These are phyloP conservation scores for Aaosphaeria pasadenensis DNA, from an alignment of 2,329 filamentous ascomycete species.

Conservation along the genomic window DNA sequence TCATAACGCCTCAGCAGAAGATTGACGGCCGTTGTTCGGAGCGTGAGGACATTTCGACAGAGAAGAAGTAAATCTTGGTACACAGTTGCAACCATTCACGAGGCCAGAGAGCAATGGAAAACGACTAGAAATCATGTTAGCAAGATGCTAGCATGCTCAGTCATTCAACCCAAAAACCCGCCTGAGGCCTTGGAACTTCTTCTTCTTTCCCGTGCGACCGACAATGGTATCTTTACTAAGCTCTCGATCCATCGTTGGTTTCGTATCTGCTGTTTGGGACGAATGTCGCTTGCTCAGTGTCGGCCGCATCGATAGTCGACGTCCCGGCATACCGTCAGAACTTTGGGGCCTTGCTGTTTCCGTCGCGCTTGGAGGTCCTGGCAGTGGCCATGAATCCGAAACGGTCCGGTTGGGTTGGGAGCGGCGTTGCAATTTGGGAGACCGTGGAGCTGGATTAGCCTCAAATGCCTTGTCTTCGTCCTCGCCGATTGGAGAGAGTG, in stretches of 20 bases:
- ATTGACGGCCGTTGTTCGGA: background rate
- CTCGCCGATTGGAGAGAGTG: constrained; percentile 34
- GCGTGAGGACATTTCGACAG: background rate
- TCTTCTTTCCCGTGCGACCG: constrained; percentile 49
- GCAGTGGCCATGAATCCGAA: constrained; percentile 51
- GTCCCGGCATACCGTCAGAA: constrained; percentile 23
- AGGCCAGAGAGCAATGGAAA: background rate
- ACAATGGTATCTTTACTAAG: constrained; percentile 27
- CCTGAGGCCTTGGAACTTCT: constrained; percentile 66
- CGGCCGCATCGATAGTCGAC: constrained; percentile 17
- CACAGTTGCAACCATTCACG: background rate
- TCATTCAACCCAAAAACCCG: constrained; percentile 62
- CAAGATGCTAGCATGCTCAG: constrained; percentile 27
- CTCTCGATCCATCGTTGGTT: constrained; percentile 31
- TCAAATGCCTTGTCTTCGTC: constrained; percentile 31
- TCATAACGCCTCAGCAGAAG: background rate
- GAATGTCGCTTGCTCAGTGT: constrained; percentile 20
- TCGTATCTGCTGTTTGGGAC: constrained; percentile 16
- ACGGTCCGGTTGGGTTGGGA: constrained; percentile 28
- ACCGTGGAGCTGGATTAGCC: constrained; percentile 26
- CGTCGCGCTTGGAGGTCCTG: constrained; percentile 25
- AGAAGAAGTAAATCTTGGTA: no score
- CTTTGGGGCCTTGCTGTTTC: constrained; percentile 27
- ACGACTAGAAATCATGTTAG: background rate
- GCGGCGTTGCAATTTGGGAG: constrained; percentile 49